phyloP scores from a whole-genome alignment of 129 eudicot species.

The Sambucus nigra region DNA sequence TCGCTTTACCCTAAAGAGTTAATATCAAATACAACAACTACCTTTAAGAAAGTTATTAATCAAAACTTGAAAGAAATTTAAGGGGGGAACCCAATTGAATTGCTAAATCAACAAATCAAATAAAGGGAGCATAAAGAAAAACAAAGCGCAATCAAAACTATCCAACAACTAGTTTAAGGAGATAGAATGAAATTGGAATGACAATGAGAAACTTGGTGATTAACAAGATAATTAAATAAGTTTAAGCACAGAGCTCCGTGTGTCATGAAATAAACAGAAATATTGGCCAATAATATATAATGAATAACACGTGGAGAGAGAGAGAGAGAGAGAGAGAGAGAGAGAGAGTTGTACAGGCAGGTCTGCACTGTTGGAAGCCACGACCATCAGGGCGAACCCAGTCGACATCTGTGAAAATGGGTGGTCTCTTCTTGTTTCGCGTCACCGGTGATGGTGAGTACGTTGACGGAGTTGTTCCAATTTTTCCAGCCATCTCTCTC shows the following conservation, averaged over 20 bases:
- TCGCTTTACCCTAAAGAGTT: not conserved
- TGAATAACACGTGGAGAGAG: not conserved
- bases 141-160: not conserved
- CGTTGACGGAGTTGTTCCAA: constrained; percentile 50
- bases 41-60: not conserved
- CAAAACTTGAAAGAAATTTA: not conserved
- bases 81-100: not conserved
- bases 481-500: constrained; percentile 56
- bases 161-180: not conserved
- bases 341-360: constrained; percentile 53
- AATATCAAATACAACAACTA: not conserved
- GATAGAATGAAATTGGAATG: no score
- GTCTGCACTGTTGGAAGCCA: constrained; percentile 80
- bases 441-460: constrained; percentile 73
- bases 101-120: not conserved
- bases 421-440: constrained; percentile 32
- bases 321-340: constrained; percentile 4
- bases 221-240: not conserved
- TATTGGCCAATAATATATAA: not conserved
- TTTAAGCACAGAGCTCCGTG: not conserved
- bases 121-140: not conserved
- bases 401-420: constrained; percentile 47
- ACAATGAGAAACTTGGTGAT: not conserved
- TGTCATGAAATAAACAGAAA: not conserved
- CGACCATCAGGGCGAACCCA: constrained; percentile 94